Evolutionary conservation across 441 rosid species (phyloP).

Genomic region (Adansonia madagascariensis): DNA sequence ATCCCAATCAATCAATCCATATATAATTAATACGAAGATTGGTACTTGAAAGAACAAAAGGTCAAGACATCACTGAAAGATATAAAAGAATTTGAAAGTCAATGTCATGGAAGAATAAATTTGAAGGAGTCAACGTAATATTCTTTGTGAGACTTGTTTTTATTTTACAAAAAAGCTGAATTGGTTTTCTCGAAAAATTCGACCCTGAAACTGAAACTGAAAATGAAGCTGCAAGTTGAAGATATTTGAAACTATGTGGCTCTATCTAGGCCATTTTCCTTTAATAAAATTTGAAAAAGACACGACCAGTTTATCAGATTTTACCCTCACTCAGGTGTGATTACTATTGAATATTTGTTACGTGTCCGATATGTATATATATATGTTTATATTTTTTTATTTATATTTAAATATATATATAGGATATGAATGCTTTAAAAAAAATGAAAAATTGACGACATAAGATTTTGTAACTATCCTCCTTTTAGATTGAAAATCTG

Average conservation of each 20-base stretch:
- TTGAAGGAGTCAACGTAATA: neutral
- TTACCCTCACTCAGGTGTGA: neutral
- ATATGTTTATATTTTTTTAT: too few relatives aligned
- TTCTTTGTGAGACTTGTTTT: constrained; percentile 19
- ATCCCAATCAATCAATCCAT: constrained; percentile 3
- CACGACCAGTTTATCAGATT: neutral
- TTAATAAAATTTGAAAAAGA: neutral
- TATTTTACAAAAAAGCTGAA: constrained; percentile 15
- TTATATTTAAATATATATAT: too few relatives aligned
- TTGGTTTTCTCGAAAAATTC: neutral
- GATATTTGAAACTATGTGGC: neutral
- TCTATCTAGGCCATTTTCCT: neutral
- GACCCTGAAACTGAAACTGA: neutral
- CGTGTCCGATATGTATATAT: too few relatives aligned
- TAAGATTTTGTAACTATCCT: neutral
- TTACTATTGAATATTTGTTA: too few relatives aligned
- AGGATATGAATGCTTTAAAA: too few relatives aligned
- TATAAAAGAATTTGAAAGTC: neutral
- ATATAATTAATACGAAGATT: neutral
- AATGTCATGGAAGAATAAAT: constrained; percentile 14
- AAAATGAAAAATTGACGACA: too few relatives aligned
- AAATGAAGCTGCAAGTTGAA: constrained; percentile 19
- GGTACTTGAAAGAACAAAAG: neutral
- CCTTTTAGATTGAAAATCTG: neutral
- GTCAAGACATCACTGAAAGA: neutral